A percentile compares a stretch with the other conserved stretches of the same genome.
These are phyloP conservation scores for Pelargonium citronellum DNA, from an alignment of 441 rosid genomes.

Conservation along the genomic window DNA sequence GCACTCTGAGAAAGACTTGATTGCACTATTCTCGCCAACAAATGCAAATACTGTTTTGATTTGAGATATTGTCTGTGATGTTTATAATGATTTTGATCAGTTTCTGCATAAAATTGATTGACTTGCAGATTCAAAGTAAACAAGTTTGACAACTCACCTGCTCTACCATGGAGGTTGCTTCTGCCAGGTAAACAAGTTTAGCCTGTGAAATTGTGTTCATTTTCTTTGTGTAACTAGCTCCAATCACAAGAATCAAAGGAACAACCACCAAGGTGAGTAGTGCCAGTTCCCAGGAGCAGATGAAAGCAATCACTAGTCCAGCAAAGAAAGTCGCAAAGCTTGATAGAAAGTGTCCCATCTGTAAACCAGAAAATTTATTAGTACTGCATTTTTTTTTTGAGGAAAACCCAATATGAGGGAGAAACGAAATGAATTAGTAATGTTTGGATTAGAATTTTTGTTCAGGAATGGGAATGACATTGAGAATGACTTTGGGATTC, in stretches of 20 bases:
- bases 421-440: no score
- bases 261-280: conserved; percentile 39
- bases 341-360: conserved; percentile 59
- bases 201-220: conserved; percentile 42
- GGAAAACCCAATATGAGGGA: no score
- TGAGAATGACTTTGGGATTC: no score
- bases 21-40: conserved; percentile 47
- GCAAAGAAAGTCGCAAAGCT: conserved; percentile 49
- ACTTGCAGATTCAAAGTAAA: no score
- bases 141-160: not conserved
- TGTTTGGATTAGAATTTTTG: no score
- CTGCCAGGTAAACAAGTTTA: conserved; percentile 40
- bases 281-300: conserved; percentile 56
- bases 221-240: conserved; percentile 53
- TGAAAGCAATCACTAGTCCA: conserved; percentile 46
- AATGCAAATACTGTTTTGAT: conserved; percentile 62
- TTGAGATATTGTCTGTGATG: conserved; percentile 44
- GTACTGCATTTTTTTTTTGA: not conserved
- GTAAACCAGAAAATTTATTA: conserved; percentile 7
- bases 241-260: conserved; percentile 49
- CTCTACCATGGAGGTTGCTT: conserved; percentile 51
- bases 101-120: not conserved
- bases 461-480: no score
- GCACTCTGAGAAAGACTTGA: conserved; percentile 41
- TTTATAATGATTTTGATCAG: not conserved